Evolutionary conservation across 169 alveolate genomes (phyloP).

Genomic region (Eimeria praecox): DNA sequence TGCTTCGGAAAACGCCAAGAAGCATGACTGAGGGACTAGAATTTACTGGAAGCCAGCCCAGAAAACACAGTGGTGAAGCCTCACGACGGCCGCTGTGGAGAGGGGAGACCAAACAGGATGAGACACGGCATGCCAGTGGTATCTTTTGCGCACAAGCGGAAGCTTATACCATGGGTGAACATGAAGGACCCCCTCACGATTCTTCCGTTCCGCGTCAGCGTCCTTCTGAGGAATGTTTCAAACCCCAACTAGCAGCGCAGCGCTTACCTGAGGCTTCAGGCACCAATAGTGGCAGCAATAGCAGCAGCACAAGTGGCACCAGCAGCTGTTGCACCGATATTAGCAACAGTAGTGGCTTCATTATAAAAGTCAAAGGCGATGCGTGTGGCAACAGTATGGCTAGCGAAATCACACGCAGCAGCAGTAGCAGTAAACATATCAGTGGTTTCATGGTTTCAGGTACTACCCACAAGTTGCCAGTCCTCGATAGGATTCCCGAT

Average conservation of each 20-base stretch:
- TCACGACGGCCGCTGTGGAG: neutral
- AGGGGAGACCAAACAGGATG: neutral
- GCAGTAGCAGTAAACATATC: neutral
- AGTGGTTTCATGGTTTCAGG: neutral
- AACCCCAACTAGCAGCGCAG: neutral
- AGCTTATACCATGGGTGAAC: neutral
- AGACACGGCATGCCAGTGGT: neutral
- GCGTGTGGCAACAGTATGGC: neutral
- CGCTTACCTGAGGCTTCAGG: neutral
- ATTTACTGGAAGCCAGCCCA: neutral
- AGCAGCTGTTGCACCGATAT: constrained; percentile 17
- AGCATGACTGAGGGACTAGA: neutral
- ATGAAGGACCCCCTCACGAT: neutral
- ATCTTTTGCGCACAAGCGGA: neutral
- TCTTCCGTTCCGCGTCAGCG: neutral
- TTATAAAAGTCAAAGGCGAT: no score
- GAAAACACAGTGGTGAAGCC: neutral
- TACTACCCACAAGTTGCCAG: neutral
- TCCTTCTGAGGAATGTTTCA: neutral
- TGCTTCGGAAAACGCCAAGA: neutral
- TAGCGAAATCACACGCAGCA: neutral
- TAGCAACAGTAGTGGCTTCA: constrained; percentile 3
- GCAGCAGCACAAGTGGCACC: constrained; percentile 1
- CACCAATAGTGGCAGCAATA: neutral
- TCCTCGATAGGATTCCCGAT: neutral